Evolutionary conservation across 2,329 filamentous ascomycete genomes (phyloP), one percentile per base, ranked within the genome.

Genomic region (Sclerotinia minor): DNA sequence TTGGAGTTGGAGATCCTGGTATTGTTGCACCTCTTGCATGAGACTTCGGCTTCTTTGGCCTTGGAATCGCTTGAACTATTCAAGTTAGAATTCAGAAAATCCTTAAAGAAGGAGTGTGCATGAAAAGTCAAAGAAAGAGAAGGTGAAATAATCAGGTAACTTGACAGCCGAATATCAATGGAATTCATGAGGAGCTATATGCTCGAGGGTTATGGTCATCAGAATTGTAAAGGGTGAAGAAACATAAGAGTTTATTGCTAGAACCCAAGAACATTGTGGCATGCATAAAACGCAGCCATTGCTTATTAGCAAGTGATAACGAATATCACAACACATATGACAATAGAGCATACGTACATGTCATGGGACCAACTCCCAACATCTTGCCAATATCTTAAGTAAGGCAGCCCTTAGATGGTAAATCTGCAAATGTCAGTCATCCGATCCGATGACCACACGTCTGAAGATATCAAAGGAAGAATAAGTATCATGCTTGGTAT

Each of bases 21-120:
- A 63, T 50, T 24, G 59, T 63, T 3, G 45, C 59, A 21, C 59
- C 59, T 52, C 59, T 63, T 38, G 59, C n/a, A 38, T 63, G 45
- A 13, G 59, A 32, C 2, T 69, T 67, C 4, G 53, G 45, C n/a
- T 63, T 63, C n/a, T 41, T 63, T 19, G n/a, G 21, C 32, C 50
- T 63, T 19, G n/a, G 45, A 26, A 52, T 32, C 15, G 26, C 52
- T 58, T 54, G 64, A 59, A 70, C 71, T 32, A 41, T 47, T 65
- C 58, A 59, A 44, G 70, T 66, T 29, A 54, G 69, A 38, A 45
- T 69, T 70, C 44, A 55, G 21, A 61, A 50, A 5, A 38, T 15
- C 7, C 15, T 21, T 1, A 38, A 24, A 32, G 15, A 24, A 50
- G n/a, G 6, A 5, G 6, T 50, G 4, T 50, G 21, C 2, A 19